Base-by-base conservation (phyloP, 2,329 filamentous ascomycete genomes). In the Diaporthe caulivora region DNA sequence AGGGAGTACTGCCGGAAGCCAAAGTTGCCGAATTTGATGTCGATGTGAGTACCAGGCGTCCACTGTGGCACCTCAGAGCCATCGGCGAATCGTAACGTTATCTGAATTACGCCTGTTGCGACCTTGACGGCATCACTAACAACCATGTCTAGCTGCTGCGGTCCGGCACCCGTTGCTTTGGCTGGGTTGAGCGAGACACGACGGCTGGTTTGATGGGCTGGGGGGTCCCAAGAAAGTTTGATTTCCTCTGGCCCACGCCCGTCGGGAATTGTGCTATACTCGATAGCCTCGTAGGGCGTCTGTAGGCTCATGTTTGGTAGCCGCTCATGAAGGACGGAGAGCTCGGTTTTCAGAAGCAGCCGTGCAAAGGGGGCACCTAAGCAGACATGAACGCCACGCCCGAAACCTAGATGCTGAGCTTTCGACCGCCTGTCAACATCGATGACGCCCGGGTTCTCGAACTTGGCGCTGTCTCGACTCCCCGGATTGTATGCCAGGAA, bases 1-100 rank as follows among this genome's bases (percentile, higher is more conserved):
- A 58, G 24, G 15, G 55, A 58, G 40, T 58, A 58, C 55, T 58
- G 55, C 31, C 34, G 55, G 18, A 58, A 58, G 21, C 55, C 55
- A 40, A 58, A 58, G 1, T 21, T 15, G 21, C 55, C 55, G 5
- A 34, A 31, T 8, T 58, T 40, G 34, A 58, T n/a, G 13, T 58
- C 55, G 37, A 58, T 26, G 18, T 58, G 55, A 24, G 55, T 13
- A 24, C 55, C 55, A 40, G 55, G 34, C 24, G 55, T 40, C 55
- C 55, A 58, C 11, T 3, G 34, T 0, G 55, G 55, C 10, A 58
- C 55, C 21, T 58, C 34, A 7, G 13, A 40, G 21, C n/a, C 55
- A 58, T 58, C 55, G 1, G 24, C 11, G 13, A 10, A 58, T 24
- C 13, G 55, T 13, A 58, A 26, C 17, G 55, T 58, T 37, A 58